These are phyloP conservation scores for Mixia osmundae DNA, from an alignment of 1,284 basidiomycete genomes.

Conservation along the genomic window DNA sequence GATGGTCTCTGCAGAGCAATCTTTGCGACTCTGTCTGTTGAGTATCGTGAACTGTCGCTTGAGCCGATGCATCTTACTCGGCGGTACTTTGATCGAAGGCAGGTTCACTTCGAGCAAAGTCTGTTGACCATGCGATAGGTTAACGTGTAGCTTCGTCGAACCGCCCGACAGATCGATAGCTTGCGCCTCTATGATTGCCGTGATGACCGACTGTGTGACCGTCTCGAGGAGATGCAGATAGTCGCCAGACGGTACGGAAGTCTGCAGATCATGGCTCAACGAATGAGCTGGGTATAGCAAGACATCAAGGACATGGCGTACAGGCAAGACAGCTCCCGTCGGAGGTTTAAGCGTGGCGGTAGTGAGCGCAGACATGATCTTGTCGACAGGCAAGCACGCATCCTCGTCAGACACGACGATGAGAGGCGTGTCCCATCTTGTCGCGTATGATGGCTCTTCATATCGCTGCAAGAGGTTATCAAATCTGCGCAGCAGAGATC, in stretches of 20 bases:
- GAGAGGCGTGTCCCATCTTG: conserved; percentile 86
- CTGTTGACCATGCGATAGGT: conserved; percentile 7
- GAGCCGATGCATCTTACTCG: conserved; percentile 59
- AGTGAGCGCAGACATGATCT: conserved; percentile 61
- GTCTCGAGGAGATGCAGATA: conserved; percentile 23
- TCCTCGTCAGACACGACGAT: conserved; percentile 63
- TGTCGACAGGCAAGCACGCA: conserved; percentile 37
- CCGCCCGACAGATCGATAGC: conserved; percentile 6
- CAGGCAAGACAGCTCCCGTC: conserved; percentile 58
- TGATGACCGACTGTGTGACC: conserved; percentile 13
- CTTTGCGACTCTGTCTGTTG: conserved; percentile 69
- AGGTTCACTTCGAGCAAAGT: conserved; percentile 29
- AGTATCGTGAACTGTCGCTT: conserved; percentile 70
- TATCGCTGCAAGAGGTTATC: conserved; percentile 72
- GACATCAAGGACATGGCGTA: conserved; percentile 24
- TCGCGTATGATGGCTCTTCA: conserved; percentile 92
- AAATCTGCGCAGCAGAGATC: conserved; percentile 30
- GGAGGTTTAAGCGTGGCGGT: conserved; percentile 55
- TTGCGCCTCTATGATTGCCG: conserved; percentile 15
- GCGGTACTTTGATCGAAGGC: conserved; percentile 42
- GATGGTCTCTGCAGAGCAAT: too few species aligned
- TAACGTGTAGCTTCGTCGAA: conserved; percentile 2
- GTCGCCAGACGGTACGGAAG: conserved; percentile 9
- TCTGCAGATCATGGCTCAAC: background rate
- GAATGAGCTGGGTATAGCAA: background rate